A percentile compares a stretch with the other conserved stretches of the same genome.
Conservation (phyloP, 139 green algal species). For the Micractinium conductrix region DNA sequence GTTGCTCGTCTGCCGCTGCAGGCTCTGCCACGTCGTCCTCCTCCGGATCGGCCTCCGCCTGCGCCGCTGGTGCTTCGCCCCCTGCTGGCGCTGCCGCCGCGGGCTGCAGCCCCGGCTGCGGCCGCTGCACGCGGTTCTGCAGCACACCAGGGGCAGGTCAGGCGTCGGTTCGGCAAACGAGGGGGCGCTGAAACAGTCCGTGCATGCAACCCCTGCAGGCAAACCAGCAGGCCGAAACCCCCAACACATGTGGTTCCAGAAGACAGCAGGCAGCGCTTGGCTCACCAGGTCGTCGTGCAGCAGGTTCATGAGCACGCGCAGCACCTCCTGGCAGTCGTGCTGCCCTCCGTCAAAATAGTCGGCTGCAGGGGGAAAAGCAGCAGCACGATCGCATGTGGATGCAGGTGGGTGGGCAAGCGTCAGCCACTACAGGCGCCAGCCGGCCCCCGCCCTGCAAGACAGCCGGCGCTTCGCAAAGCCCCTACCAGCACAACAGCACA, state of each 20-base stretch:
- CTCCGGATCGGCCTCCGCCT: background rate
- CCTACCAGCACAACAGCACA: no score
- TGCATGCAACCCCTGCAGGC: no score
- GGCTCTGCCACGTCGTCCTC: background rate
- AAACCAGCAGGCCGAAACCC: no score
- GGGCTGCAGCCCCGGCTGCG: background rate
- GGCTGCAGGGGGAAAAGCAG: conserved; percentile 3
- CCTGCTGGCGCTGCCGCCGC: background rate
- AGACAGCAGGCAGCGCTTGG: no score
- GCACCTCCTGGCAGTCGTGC: conserved; percentile 69
- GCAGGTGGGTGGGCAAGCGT: background rate
- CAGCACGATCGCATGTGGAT: background rate
- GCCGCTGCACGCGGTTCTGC: conserved; percentile 39
- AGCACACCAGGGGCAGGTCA: background rate
- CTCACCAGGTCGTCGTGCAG: conserved; percentile 65
- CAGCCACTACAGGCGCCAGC: background rate
- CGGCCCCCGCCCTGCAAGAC: background rate
- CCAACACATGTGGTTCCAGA: no score
- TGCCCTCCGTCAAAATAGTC: conserved; percentile 65
- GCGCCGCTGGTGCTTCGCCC: background rate
- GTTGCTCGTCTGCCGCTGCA: background rate
- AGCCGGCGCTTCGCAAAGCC: background rate
- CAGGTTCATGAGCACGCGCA: conserved; percentile 58
- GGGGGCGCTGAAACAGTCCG: no score
- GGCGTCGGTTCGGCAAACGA: no score